phyloP scores from a whole-genome alignment of 495 filamentous ascomycete species.

The Tirmania nivea region DNA sequence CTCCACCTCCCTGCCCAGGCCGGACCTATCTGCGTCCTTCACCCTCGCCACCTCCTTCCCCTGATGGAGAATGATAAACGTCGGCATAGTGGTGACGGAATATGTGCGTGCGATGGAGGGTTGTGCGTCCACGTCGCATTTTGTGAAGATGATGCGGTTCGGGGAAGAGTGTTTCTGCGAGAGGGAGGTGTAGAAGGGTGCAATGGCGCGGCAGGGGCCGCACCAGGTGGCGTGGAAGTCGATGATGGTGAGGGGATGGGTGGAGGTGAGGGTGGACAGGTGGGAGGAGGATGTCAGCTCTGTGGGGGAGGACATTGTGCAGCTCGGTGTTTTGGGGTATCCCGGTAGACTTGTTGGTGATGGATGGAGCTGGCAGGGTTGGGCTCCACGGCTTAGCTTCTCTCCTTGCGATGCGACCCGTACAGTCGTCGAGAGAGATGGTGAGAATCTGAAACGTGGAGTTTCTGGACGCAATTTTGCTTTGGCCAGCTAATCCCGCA shows the following conservation, averaged over 20 bases:
- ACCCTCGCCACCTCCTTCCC: conserved; percentile 50
- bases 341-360: no score
- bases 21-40: conserved; percentile 52
- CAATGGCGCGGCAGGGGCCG: conserved; percentile 44
- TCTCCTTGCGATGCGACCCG: no score
- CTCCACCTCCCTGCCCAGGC: conserved; percentile 53
- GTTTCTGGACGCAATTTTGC: no score
- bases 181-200: conserved; percentile 34
- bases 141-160: conserved; percentile 31
- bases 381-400: no score
- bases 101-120: conserved; percentile 27
- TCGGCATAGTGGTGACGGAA: conserved; percentile 38
- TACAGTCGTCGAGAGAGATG: no score
- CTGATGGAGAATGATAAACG: conserved; percentile 69
- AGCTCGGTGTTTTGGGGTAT: no score
- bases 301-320: not conserved
- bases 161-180: conserved; percentile 25
- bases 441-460: no score
- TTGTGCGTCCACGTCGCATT: conserved; percentile 35
- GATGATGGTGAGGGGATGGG: conserved; percentile 13
- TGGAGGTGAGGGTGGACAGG: conserved; percentile 10
- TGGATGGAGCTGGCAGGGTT: no score
- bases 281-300: conserved; percentile 1
- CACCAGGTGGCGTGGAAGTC: conserved; percentile 41
- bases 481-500: no score